Evolutionary conservation across 768 basidiomycete species (phyloP).

Genomic region (Lactarius tabidus): DNA sequence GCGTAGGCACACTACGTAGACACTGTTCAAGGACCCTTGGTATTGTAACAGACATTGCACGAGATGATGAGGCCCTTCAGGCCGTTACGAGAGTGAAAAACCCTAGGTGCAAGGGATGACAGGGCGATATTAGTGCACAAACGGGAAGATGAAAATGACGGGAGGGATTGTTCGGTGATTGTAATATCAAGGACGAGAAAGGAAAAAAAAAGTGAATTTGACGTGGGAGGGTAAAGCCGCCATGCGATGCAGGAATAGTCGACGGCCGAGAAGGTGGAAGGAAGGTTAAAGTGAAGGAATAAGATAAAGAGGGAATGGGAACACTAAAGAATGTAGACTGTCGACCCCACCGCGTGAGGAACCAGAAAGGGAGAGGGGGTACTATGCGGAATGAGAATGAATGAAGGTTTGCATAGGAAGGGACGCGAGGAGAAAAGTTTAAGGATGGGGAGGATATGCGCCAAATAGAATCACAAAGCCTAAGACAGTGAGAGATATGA

Average conservation of each 20-base stretch:
- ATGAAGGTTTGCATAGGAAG: slow-evolving; percentile 45
- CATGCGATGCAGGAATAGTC: slow-evolving; percentile 36
- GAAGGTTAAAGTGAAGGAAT: slow-evolving; percentile 72
- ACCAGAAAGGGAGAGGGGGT: slow-evolving; percentile 43
- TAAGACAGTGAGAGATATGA: slow-evolving; percentile 24
- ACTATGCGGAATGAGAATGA: slow-evolving; percentile 56
- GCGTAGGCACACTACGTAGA: background rate
- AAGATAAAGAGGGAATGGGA: slow-evolving; percentile 69
- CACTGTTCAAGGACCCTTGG: slow-evolving; percentile 27
- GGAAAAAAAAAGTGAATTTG: slow-evolving; percentile 15
- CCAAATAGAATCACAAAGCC: slow-evolving; percentile 26
- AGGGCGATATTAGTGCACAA: slow-evolving; percentile 27
- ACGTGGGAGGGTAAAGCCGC: slow-evolving; percentile 27
- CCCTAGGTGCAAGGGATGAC: slow-evolving; percentile 25
- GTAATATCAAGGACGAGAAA: slow-evolving; percentile 22
- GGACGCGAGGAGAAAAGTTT: slow-evolving; percentile 18
- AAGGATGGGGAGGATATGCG: slow-evolving; percentile 26
- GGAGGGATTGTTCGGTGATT: slow-evolving; percentile 26
- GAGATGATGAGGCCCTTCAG: slow-evolving; percentile 27
- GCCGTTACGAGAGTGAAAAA: slow-evolving; percentile 26
- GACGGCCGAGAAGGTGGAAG: slow-evolving; percentile 35
- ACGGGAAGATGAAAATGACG: slow-evolving; percentile 23
- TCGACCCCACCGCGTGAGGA: slow-evolving; percentile 52
- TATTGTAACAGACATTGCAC: slow-evolving; percentile 27
- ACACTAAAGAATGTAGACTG: slow-evolving; percentile 45